Evolutionary conservation across 2,329 filamentous ascomycete genomes (phyloP), one percentile per base, ranked within the genome.

Genomic region (Rachicladosporium sp.): DNA sequence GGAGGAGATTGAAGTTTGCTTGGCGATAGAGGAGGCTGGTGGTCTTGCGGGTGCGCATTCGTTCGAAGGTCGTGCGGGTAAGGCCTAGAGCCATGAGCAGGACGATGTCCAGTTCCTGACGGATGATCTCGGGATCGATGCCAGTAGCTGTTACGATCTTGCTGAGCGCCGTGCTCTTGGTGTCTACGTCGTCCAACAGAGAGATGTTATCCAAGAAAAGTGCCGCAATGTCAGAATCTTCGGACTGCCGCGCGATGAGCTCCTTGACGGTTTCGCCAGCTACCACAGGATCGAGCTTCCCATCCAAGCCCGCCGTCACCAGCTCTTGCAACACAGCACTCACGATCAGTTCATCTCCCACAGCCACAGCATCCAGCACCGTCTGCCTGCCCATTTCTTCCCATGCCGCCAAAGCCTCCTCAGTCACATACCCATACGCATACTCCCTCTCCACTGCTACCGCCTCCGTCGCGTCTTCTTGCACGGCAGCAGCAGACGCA

Each of bases 1-100:
- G 80, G 12, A 98, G 68, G 6, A 98, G 67, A 54, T 98, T 98
- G 68, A 94, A 96, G 60, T 94, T 96, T 10, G 89, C 86, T 62
- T 96, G 91, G 44, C 88, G 81, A 60, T 98, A 98, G 1, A 98
- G 73, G 4, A 91, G 70, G 52, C 95, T 93, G 6, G 91, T 98
- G 36, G 88, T 83, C 55, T 93, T 87, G 40, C 89, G 80, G 48
- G 94, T 87, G 10, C 82, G 81, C 56, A 91, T 77, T 49, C 80
- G 80, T 42, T 74, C 70, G 59, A 96, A 98, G 4, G 80, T 89
- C n/a, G 81, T 77, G 36, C 87, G 76, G 36, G 94, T 84, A 33
- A 98, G 69, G 7, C 82, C 82, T 10, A 95, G 66, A 21, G 80
- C 73, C 52, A 82, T 76, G 8, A 96, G 67, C 6, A 93, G 64